Conservation (phyloP, 2,329 filamentous ascomycete genomes). For the Dothideomycetes sp. region DNA sequence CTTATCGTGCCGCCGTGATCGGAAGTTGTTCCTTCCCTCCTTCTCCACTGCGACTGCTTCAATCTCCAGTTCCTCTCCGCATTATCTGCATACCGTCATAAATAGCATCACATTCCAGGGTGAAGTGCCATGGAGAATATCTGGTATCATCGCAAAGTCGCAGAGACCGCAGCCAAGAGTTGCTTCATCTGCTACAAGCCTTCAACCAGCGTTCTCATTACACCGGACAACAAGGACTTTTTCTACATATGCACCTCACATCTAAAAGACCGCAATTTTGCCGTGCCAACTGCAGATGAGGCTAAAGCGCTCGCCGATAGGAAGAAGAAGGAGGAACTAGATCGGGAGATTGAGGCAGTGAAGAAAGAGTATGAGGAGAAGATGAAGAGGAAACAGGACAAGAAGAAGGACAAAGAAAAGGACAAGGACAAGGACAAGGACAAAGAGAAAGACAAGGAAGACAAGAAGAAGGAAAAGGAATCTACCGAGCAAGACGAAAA, state of each 20-base stretch:
- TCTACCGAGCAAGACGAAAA: constrained; percentile 57
- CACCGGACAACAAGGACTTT: constrained; percentile 74
- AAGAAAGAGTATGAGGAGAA: constrained; percentile 44
- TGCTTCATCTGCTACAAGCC: constrained; percentile 92
- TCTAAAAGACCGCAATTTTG: constrained; percentile 75
- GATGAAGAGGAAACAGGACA: constrained; percentile 34
- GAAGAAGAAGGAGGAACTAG: constrained; percentile 44
- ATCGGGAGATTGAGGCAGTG: constrained; percentile 39
- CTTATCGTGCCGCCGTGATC: constrained; percentile 11
- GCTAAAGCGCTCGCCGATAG: constrained; percentile 46
- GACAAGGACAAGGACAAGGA: constrained; percentile 48
- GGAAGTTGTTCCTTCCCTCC: too few relatives aligned
- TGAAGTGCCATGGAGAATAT: constrained; percentile 51
- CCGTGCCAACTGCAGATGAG: constrained; percentile 61
- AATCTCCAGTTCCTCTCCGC: background rate
- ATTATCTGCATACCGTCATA: constrained; percentile 18
- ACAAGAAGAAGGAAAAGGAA: constrained; percentile 59
- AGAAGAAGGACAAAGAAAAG: constrained; percentile 33
- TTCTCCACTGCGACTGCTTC: background rate
- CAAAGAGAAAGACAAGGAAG: constrained; percentile 54
- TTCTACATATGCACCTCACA: constrained; percentile 86
- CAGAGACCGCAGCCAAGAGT: constrained; percentile 69
- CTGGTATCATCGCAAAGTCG: constrained; percentile 79
- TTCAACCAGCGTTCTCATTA: constrained; percentile 77
- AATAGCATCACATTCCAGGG: too few relatives aligned